Evolutionary conservation across 1,284 basidiomycete species (phyloP), one percentile per base, ranked within the genome.

Genomic region (Waitea zeae): DNA sequence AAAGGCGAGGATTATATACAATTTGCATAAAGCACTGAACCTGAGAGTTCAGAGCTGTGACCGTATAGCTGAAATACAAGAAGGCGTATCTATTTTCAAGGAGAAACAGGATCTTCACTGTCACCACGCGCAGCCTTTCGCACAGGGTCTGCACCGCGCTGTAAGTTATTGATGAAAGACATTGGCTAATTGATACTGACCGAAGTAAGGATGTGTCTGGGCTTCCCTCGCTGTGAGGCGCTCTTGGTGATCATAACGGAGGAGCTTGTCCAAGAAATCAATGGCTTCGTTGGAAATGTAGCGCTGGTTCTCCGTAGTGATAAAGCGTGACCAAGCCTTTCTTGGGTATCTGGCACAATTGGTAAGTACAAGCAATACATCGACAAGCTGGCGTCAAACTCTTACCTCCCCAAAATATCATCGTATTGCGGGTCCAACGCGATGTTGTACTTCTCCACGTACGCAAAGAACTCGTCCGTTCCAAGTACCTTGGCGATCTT

Each of bases 201-300:
- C 79, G 48, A 95, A 95, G 59, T 93, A 95, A 22, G 80, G 66
- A 49, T 95, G 89, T 14, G 62, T 64, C 55, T 92, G 87, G 6
- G 84, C 84, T 57, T 96, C 90, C 44, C 75, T 67, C 31, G 93
- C 93, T 17, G 93, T 98, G 41, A 96, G 65, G 36, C 93, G 76
- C 52, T 96, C 90, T 61, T 95, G 89, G 53, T 97, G 93, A 54
- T 97, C 88, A 54, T 97, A 98, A 33, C 87, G 76, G 48, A 98
- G 69, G 31, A 98, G 66, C 59, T 92, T 92, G 61, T 98, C 93
- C 41, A 98, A 59, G 50, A 97, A 82, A 61, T 97, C 90, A 48
- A 92, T 82, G n/a, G 89, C 90, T 51, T 93, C 89, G 52, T 89
- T 95, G n/a, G 88, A 89, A 45, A 97, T 89, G 57, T 87, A 96